phyloP scores from a whole-genome alignment of 2,329 filamentous ascomycete genomes.

The Claviceps africana region DNA sequence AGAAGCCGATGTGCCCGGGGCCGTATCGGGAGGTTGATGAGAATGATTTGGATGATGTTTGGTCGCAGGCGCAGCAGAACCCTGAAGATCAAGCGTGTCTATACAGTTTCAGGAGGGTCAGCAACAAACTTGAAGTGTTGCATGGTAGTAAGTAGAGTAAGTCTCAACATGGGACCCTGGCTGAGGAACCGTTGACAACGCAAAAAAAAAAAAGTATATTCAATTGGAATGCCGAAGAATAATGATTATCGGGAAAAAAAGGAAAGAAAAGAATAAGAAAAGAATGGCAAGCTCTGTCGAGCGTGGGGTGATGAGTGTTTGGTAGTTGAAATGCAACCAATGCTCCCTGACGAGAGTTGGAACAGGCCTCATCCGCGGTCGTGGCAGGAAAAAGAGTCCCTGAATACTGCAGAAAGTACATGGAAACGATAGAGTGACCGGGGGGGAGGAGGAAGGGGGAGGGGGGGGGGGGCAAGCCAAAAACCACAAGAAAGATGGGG shows the following conservation, averaged over 20 bases:
- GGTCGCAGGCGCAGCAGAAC: slow-evolving; percentile 67
- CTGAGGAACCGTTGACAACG: neutral
- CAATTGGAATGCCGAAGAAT: neutral
- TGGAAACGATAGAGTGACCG: slow-evolving; percentile 3
- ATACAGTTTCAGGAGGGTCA: slow-evolving; percentile 4
- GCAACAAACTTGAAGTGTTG: neutral
- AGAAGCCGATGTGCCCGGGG: slow-evolving; percentile 32
- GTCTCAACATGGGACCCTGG: neutral
- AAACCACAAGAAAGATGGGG: neutral
- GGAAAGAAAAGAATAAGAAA: neutral
- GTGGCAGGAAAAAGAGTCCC: slow-evolving; percentile 7
- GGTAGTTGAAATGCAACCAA: slow-evolving; percentile 15
- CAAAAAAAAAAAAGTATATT: slow-evolving; percentile 1
- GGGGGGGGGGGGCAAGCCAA: neutral
- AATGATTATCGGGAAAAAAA: neutral
- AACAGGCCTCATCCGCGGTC: neutral
- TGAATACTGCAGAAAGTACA: neutral
- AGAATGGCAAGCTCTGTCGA: neutral
- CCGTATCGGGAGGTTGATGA: slow-evolving; percentile 7
- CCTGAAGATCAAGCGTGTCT: slow-evolving; percentile 95
- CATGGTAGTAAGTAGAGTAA: neutral
- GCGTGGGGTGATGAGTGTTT: slow-evolving; percentile 2
- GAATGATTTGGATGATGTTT: slow-evolving; percentile 50
- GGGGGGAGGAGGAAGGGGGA: neutral
- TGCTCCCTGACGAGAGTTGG: neutral